Conservation (phyloP, 177 flowering plant genomes). For the Vitis hybrid region DNA sequence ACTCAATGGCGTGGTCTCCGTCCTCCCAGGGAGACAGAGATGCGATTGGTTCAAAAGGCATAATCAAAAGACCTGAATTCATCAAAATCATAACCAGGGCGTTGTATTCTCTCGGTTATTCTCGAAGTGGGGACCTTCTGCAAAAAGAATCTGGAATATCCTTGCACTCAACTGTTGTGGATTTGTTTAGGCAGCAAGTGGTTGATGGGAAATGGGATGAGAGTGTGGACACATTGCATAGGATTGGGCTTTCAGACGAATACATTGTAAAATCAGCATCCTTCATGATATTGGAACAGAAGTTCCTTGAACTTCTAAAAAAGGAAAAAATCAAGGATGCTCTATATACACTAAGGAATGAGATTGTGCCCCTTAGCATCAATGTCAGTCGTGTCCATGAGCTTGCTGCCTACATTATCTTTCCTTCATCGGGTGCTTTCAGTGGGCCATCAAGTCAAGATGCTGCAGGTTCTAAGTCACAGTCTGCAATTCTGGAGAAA, state of each 20-base stretch:
- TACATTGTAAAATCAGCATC: conserved; percentile 57
- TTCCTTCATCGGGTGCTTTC: conserved; percentile 32
- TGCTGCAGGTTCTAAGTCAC: conserved; percentile 27
- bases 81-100: conserved; percentile 76
- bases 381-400: conserved; percentile 58
- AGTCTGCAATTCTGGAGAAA: conserved; percentile 54
- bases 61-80: conserved; percentile 68
- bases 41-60: conserved; percentile 69
- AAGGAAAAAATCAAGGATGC: conserved; percentile 64
- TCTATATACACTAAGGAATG: conserved; percentile 64
- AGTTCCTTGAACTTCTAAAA: conserved; percentile 66
- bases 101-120: conserved; percentile 79
- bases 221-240: conserved; percentile 62
- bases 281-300: conserved; percentile 78
- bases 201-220: conserved; percentile 82
- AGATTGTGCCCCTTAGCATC: conserved; percentile 70
- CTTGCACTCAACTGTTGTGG: conserved; percentile 58
- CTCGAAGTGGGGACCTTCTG: conserved; percentile 61
- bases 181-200: conserved; percentile 60
- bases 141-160: conserved; percentile 91
- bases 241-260: conserved; percentile 58
- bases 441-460: conserved; percentile 34
- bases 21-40: conserved; percentile 60
- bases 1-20: conserved; percentile 71
- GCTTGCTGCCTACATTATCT: conserved; percentile 61